phyloP scores from a whole-genome alignment of 306 rosid species.

The Fagus sylvatica region DNA sequence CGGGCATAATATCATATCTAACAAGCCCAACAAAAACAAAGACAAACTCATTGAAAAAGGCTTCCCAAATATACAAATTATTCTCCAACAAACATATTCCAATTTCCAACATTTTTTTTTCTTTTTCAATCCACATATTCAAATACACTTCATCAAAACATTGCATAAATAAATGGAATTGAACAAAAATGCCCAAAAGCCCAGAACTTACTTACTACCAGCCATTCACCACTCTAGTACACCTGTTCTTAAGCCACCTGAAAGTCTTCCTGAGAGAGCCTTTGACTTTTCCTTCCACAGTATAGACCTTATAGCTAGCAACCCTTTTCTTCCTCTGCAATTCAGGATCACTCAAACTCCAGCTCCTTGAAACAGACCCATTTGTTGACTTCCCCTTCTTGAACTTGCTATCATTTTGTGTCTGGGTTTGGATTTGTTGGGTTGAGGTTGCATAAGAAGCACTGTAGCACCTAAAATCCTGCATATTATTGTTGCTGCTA shows the following conservation, averaged over 20 bases:
- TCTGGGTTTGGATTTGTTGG: slow-evolving; percentile 49
- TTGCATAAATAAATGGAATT: not conserved
- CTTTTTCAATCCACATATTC: not conserved
- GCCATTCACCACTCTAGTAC: slow-evolving; percentile 67
- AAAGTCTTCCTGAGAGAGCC: slow-evolving; percentile 81
- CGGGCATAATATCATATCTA: not conserved
- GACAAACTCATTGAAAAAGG: not conserved
- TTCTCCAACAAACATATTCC: not conserved
- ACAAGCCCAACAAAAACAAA: not conserved
- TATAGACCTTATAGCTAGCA: slow-evolving; percentile 86
- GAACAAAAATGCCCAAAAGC: not conserved
- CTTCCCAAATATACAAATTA: slow-evolving; percentile 1
- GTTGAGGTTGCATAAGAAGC: slow-evolving; percentile 81
- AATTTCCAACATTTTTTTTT: too few relatives aligned
- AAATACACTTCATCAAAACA: not conserved
- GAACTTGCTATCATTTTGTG: slow-evolving; percentile 49
- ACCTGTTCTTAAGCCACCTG: slow-evolving; percentile 84
- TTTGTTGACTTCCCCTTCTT: slow-evolving; percentile 82
- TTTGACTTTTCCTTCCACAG: slow-evolving; percentile 86
- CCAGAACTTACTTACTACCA: slow-evolving; percentile 40
- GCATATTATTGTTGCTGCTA: slow-evolving; percentile 40
- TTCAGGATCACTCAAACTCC: slow-evolving; percentile 88
- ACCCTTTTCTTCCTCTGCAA: slow-evolving; percentile 91
- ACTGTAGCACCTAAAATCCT: slow-evolving; percentile 80
- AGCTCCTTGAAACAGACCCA: slow-evolving; percentile 55